Evolutionary conservation across 1,284 basidiomycete species (phyloP).

Genomic region (Caloboletus firmus): DNA sequence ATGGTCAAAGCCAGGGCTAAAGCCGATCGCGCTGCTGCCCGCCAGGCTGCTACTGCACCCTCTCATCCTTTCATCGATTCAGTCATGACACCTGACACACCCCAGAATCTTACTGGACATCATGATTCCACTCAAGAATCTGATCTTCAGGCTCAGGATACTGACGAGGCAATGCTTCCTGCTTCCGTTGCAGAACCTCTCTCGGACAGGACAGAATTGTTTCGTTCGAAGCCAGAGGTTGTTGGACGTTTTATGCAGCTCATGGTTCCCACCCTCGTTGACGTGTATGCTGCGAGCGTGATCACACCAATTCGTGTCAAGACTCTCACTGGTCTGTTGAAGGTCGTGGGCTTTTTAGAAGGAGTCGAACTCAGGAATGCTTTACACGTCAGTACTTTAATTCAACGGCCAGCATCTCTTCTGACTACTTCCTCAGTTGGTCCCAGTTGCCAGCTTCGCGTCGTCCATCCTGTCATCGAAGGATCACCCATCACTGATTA

Average conservation of each 20-base stretch:
- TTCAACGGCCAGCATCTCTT: not conserved
- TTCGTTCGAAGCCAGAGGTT: slow-evolving; percentile 74
- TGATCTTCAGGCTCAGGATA: slow-evolving; percentile 36
- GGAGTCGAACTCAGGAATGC: slow-evolving; percentile 73
- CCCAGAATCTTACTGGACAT: slow-evolving; percentile 17
- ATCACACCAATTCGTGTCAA: slow-evolving; percentile 82
- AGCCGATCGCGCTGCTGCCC: slow-evolving; percentile 69
- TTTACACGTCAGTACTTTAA: slow-evolving; percentile 55
- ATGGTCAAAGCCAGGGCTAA: slow-evolving; percentile 77
- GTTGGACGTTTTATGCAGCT: slow-evolving; percentile 82
- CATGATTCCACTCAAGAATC: slow-evolving; percentile 35
- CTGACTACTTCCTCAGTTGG: slow-evolving; percentile 52
- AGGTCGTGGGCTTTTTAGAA: slow-evolving; percentile 86
- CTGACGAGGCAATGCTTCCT: slow-evolving; percentile 34
- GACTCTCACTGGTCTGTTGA: slow-evolving; percentile 81
- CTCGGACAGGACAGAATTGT: slow-evolving; percentile 64
- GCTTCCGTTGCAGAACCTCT: slow-evolving; percentile 36
- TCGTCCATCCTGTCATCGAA: slow-evolving; percentile 90
- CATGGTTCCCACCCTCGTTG: slow-evolving; percentile 88
- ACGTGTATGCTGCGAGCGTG: slow-evolving; percentile 94
- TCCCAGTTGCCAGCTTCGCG: slow-evolving; percentile 89
- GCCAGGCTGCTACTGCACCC: slow-evolving; percentile 42
- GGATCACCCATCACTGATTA: slow-evolving; percentile 83
- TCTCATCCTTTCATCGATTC: slow-evolving; percentile 34
- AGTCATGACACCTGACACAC: slow-evolving; percentile 22